Conservation (phyloP, 2,329 filamentous ascomycete genomes). For the Cytospora mali region DNA sequence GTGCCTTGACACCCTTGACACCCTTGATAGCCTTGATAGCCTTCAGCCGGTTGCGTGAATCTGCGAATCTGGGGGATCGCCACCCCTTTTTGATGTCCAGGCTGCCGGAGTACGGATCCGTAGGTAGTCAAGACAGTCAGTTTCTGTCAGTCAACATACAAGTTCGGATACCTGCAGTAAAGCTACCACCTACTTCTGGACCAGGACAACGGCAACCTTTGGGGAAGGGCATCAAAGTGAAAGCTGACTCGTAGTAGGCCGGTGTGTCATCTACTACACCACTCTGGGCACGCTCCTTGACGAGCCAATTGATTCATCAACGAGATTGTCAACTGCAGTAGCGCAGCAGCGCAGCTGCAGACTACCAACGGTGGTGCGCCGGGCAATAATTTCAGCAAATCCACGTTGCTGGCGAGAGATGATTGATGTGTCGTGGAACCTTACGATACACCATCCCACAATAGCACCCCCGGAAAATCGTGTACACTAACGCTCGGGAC, state of each 20-base stretch:
- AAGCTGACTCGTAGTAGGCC: neutral
- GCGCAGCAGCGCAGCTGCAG: conserved; percentile 16
- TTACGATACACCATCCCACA: conserved; percentile 1
- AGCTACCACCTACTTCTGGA: neutral
- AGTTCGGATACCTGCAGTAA: neutral
- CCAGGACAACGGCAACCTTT: neutral
- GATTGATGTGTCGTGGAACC: conserved; percentile 20
- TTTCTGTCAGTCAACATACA: neutral
- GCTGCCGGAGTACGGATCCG: neutral
- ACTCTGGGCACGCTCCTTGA: conserved; percentile 1
- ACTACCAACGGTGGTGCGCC: conserved; percentile 16
- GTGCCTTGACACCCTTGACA: no score
- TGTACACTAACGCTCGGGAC: neutral
- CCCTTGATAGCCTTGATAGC: no score
- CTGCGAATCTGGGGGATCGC: conserved; percentile 1
- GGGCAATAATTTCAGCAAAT: conserved; percentile 20
- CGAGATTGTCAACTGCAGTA: conserved; percentile 17
- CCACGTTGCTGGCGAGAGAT: conserved; percentile 18
- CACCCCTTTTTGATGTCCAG: neutral
- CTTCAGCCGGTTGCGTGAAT: conserved; percentile 1
- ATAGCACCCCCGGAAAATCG: neutral
- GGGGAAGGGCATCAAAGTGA: neutral
- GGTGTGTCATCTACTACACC: neutral
- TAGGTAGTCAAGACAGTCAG: neutral
- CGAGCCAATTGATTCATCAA: conserved; percentile 18